Evolutionary conservation across 129 eudicot species (phyloP), one percentile per base, ranked within the genome.

Genomic region (Pseudognaphalium luteoalbum): DNA sequence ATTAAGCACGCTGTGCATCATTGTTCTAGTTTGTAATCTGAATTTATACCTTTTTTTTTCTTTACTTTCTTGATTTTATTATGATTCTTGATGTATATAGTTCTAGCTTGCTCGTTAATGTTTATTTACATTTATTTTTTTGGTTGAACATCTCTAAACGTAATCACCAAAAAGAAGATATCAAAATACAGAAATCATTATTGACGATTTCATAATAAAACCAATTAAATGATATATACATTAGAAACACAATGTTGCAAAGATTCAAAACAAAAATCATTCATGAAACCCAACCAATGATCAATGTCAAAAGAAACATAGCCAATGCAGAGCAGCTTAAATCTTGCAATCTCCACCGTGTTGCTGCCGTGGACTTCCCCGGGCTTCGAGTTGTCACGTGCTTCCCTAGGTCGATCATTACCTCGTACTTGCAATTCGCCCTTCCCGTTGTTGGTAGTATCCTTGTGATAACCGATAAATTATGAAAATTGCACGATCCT

Each of bases 401-500:
- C 60, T 79, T 88, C 73, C 90, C 85, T 1, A 65, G 33, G 16
- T 94, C 97, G 2, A 89, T 83, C 97, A 83, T 83, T 70, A 94
- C 85, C 82, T 84, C 92, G 17, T 66, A 94, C 65, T 85, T 79
- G 50, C 99, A 94, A 22, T 81, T 67, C 2, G 70, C 66, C 10
- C 15, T 84, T 4, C 76, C 81, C 0, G 79, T 84, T 4, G 93
- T 80, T 7, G 99, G 99, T 66, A 84, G 89, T 16, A 61, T 82
- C 16, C 77, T 73, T 0, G 99, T 87, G 8, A 82, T 66, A 8
- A 78, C 79, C 1, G 96, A 80, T 71, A 91, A 76, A 17, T 85
- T 85, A 30, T 81, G 66, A 76, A 95, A 95, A 11, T 89, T 82
- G 59, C 99, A 95, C 16, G 99, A 79, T 3, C 90, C 95, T 19